phyloP scores from a whole-genome alignment of 2,329 filamentous ascomycete species.

The Phyllosticta capitalensis region DNA sequence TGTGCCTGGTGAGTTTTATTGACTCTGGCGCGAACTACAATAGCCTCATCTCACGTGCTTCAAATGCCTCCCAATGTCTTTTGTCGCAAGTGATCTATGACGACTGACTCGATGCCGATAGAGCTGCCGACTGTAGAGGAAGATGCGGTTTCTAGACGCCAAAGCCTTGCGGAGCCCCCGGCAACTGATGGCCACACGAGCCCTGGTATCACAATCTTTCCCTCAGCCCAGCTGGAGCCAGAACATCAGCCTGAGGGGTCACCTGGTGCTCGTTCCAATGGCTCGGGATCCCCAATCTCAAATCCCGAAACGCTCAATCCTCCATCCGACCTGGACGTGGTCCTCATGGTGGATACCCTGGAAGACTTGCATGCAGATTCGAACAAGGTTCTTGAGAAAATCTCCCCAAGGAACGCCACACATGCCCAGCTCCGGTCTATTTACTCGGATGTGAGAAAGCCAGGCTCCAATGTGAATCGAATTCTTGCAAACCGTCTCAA shows the following conservation, averaged over 20 bases:
- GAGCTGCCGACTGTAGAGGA: conserved; percentile 14
- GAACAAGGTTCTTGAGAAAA: conserved; percentile 22
- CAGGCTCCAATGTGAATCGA: conserved; percentile 21
- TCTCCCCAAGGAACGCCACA: conserved; percentile 17
- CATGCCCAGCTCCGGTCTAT: neutral
- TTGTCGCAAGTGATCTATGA: neutral
- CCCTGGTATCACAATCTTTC: neutral
- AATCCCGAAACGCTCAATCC: conserved; percentile 21
- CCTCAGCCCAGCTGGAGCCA: neutral
- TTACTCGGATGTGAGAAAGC: conserved; percentile 15
- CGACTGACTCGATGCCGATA: neutral
- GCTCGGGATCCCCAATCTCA: conserved; percentile 39
- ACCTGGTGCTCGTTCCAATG: conserved; percentile 30
- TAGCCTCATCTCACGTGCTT: neutral
- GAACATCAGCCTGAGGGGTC: conserved; percentile 17
- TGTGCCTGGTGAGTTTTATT: neutral
- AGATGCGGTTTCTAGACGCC: conserved; percentile 13
- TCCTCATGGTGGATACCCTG: conserved; percentile 33
- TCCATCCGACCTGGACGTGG: conserved; percentile 27
- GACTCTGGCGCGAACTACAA: neutral
- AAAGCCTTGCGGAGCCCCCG: conserved; percentile 13
- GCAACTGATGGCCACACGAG: neutral
- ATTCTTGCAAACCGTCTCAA: conserved; percentile 17
- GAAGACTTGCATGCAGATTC: conserved; percentile 26
- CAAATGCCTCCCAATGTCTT: neutral